These are phyloP conservation scores for Filobasidium wieringae DNA, from an alignment of 768 basidiomycete genomes.

Conservation along the genomic window DNA sequence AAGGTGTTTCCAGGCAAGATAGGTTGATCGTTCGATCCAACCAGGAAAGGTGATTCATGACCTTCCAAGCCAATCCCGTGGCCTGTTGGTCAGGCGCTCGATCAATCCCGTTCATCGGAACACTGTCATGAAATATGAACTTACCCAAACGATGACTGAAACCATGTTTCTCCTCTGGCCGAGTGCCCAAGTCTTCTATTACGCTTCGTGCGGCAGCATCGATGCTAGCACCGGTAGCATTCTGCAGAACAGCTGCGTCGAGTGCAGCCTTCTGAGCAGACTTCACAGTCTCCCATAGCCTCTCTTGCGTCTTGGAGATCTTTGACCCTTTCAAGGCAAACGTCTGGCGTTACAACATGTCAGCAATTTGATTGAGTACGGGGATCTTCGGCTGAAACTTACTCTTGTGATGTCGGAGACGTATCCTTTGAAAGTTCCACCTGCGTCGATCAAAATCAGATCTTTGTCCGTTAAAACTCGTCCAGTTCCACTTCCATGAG, in stretches of 20 bases:
- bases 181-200: slow-evolving; percentile 32
- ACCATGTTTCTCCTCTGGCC: slow-evolving; percentile 4
- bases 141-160: slow-evolving; percentile 72
- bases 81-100: slow-evolving; percentile 5
- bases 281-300: slow-evolving; percentile 57
- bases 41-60: slow-evolving; percentile 70
- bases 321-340: slow-evolving; percentile 52
- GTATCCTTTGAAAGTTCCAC: slow-evolving; percentile 61
- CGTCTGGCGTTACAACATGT: slow-evolving; percentile 42
- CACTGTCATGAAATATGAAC: slow-evolving; percentile 42
- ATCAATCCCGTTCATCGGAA: neutral
- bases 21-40: slow-evolving; percentile 52
- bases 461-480: slow-evolving; percentile 49
- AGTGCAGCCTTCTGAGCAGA: slow-evolving; percentile 54
- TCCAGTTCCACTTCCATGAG: slow-evolving; percentile 70
- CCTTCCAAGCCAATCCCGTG: slow-evolving; percentile 68
- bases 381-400: slow-evolving; percentile 23
- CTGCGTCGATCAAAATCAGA: slow-evolving; percentile 63
- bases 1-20: slow-evolving; percentile 61
- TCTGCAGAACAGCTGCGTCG: slow-evolving; percentile 42
- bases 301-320: slow-evolving; percentile 47
- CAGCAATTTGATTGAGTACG: neutral
- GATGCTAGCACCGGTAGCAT: slow-evolving; percentile 47
- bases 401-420: slow-evolving; percentile 68
- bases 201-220: slow-evolving; percentile 53